Evolutionary conservation across 148 eudicot species (phyloP).

Genomic region (Chenopodium album): DNA sequence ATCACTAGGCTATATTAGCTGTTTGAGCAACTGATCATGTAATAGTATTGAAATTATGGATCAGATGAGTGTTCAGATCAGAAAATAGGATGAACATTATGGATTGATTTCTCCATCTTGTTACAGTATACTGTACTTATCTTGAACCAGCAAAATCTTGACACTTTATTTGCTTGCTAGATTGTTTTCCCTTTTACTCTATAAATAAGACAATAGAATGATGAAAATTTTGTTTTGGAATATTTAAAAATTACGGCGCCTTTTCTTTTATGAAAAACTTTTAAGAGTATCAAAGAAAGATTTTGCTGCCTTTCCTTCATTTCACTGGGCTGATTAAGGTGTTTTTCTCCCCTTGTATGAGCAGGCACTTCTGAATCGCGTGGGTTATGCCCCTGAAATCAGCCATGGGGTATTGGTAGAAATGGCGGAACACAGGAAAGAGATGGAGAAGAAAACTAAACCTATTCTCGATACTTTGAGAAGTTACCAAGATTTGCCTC

Average conservation of each 20-base stretch:
- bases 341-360: not conserved
- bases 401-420: constrained; percentile 91
- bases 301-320: not conserved
- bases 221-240: not conserved
- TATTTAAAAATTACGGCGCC: too few species aligned
- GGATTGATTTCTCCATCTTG: not conserved
- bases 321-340: not conserved
- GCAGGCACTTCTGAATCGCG: constrained; percentile 85
- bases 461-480: constrained; percentile 90
- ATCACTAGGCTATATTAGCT: too few species aligned
- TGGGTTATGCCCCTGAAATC: constrained; percentile 85
- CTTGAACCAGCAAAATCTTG: not conserved
- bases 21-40: too few species aligned
- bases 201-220: too few species aligned
- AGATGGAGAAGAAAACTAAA: constrained; percentile 84
- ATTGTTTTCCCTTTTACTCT: not conserved
- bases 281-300: not conserved
- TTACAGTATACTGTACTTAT: not conserved
- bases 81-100: not conserved
- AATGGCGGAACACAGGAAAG: constrained; percentile 92
- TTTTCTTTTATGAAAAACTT: not conserved
- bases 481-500: constrained; percentile 98
- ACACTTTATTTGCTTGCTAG: not conserved
- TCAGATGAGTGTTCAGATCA: not conserved
- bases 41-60: not conserved